Evolutionary conservation across 169 alveolate species (phyloP), one percentile per base, ranked within the genome.

Genomic region (Theileria equi): DNA sequence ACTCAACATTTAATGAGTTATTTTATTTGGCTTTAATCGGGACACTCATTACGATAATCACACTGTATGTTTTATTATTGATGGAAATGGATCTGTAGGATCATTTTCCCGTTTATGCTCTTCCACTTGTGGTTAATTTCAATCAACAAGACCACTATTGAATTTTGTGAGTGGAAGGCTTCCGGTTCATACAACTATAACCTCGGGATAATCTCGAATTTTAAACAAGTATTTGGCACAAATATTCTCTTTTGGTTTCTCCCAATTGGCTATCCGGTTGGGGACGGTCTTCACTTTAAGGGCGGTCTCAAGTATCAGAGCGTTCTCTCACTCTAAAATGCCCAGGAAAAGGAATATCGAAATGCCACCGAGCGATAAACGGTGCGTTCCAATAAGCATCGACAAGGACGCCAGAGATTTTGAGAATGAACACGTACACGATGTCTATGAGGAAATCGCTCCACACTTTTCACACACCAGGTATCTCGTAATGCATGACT

Each of bases 401-500:
- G n/a, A 38, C 8, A 44, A 26, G 3, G 28, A 32, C 5, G 69
- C 41, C n/a, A 31, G 5, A 19, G 28, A 31, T 10, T 17, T 73
- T 10, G 80, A 76, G 41, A 26, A 63, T 10, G 49, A 76, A 21
- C 50, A 45, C 26, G 85, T 76, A 1, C 85, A 76, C 41, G 38
- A 50, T 7, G 32, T 69, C 26, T 76, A 76, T 43, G 55, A 63
- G 11, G 40, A 25, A 21, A 76, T 76, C 36, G 69, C 79, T 11
- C 64, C 70, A 0, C 85, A 76, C 43, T 76, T 76, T 34, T 65
- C 79, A n/a, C 85, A 76, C 17, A 76, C 85, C 0, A 62, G 85
- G 82, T 63, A 60, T 10, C 19, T 29, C 7, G 49, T 1, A 1
- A 10, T 65, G 11, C 35, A 10, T 4, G 8, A 2, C 10, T 29